Conservation (phyloP, 2,329 filamentous ascomycete genomes). For the Diaporthe nobilis region DNA sequence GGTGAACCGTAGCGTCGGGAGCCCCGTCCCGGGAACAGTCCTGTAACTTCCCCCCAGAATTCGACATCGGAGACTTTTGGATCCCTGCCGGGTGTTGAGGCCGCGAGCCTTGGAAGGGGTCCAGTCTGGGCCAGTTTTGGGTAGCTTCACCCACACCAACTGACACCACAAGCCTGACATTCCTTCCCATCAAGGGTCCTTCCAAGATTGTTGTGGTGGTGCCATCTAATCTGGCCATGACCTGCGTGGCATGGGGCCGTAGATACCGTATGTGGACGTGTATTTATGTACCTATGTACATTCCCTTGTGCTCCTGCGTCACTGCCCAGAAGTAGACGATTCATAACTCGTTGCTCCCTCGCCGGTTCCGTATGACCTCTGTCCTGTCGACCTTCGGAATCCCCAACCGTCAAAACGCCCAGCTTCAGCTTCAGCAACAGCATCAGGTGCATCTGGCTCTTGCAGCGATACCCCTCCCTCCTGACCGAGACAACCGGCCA, state of each 20-base stretch:
- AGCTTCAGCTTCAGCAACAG: not conserved
- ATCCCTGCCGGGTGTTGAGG: conserved; percentile 15
- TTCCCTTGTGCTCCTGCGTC: conserved; percentile 23
- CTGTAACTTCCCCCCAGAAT: not conserved
- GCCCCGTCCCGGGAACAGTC: conserved; percentile 26
- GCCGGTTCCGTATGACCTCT: conserved; percentile 7
- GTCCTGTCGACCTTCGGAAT: not conserved
- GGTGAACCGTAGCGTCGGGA: conserved; percentile 30
- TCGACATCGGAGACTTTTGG: conserved; percentile 19
- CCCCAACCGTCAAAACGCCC: not conserved
- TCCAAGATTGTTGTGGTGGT: conserved; percentile 10
- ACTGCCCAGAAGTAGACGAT: conserved; percentile 5
- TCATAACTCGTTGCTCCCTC: conserved; percentile 10
- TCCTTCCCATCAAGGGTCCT: conserved; percentile 15
- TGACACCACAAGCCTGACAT: conserved; percentile 19
- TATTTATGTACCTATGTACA: not conserved
- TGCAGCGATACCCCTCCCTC: conserved; percentile 26
- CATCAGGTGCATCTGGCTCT: not conserved
- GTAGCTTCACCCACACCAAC: conserved; percentile 22
- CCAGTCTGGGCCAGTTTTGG: conserved; percentile 9
- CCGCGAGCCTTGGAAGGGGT: conserved; percentile 17
- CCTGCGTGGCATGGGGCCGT: not conserved
- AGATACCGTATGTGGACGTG: not conserved
- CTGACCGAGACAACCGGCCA: not conserved
- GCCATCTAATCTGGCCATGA: conserved; percentile 12